Conservation (phyloP, 805 yeast species). For the Metschnikowia similis region DNA sequence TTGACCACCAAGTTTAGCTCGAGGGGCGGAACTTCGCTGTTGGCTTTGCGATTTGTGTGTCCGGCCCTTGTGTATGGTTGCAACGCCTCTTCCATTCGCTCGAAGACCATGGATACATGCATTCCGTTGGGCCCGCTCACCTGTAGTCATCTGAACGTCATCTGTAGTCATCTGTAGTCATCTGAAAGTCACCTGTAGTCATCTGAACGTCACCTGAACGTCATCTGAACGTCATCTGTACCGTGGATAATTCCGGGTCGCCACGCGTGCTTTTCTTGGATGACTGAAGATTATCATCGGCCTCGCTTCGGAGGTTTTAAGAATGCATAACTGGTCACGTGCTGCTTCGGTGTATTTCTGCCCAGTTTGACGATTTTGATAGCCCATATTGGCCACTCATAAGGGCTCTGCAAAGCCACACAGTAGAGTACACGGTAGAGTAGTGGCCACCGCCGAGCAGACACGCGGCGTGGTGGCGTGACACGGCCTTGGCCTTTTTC, state of each 20-base stretch:
- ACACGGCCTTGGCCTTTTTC: no score
- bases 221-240: slow-evolving; percentile 77
- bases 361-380: slow-evolving; percentile 92
- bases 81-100: slow-evolving; percentile 91
- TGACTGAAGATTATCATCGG: slow-evolving; percentile 2
- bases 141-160: no score
- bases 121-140: slow-evolving; percentile 89
- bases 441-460: slow-evolving; percentile 98
- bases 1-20: slow-evolving; percentile 79
- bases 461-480: no score
- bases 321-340: slow-evolving; percentile 75
- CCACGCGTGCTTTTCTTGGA: not conserved
- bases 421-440: slow-evolving; percentile 54
- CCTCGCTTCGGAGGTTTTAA: slow-evolving; percentile 69
- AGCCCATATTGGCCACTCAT: slow-evolving; percentile 88
- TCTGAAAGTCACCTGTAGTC: slow-evolving; percentile 81
- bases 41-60: slow-evolving; percentile 27
- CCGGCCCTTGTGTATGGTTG: slow-evolving; percentile 76
- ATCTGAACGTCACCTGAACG: no score
- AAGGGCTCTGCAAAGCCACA: slow-evolving; percentile 47
- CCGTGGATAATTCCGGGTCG: slow-evolving; percentile 62
- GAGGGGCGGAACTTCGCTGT: slow-evolving; percentile 13
- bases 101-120: slow-evolving; percentile 96
- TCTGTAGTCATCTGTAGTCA: no score
- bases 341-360: slow-evolving; percentile 91